These are phyloP conservation scores for Herpomyces periplanetae DNA, from an alignment of 2,329 filamentous ascomycete species.

Conservation along the genomic window DNA sequence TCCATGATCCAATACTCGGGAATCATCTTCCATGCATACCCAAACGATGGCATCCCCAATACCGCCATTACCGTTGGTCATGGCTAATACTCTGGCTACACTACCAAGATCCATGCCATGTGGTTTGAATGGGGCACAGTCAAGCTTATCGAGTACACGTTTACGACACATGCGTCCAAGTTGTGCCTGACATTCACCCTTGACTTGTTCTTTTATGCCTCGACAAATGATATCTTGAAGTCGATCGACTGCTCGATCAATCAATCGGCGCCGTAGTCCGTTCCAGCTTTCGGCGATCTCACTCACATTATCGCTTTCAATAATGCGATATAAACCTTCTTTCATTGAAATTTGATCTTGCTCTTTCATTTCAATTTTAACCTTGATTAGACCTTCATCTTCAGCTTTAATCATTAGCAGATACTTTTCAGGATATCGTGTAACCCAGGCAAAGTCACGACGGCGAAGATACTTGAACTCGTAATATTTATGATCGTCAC, in stretches of 20 bases:
- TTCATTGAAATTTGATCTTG: slow-evolving; percentile 34
- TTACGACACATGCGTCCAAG: slow-evolving; percentile 59
- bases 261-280: slow-evolving; percentile 37
- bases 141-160: slow-evolving; percentile 52
- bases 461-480: slow-evolving; percentile 88
- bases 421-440: slow-evolving; percentile 50
- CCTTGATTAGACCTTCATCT: slow-evolving; percentile 60
- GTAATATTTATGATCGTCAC: slow-evolving; percentile 79
- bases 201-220: slow-evolving; percentile 71
- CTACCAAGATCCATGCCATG: slow-evolving; percentile 69
- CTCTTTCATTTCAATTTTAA: slow-evolving; percentile 35
- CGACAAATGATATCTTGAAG: slow-evolving; percentile 51
- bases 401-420: slow-evolving; percentile 92
- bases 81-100: slow-evolving; percentile 40
- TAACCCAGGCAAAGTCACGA: slow-evolving; percentile 43
- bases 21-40: slow-evolving; percentile 76
- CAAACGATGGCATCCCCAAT: slow-evolving; percentile 47
- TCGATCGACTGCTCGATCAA: slow-evolving; percentile 42
- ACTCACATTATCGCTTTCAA: slow-evolving; percentile 78
- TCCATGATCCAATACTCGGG: slow-evolving; percentile 52
- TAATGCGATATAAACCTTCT: slow-evolving; percentile 37
- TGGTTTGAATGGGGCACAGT: slow-evolving; percentile 83
- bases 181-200: slow-evolving; percentile 70
- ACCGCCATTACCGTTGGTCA: slow-evolving; percentile 51
- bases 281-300: slow-evolving; percentile 89